Evolutionary conservation across 1,139 yeast genomes (phyloP).

Genomic region (Wickerhamomyces sp.): DNA sequence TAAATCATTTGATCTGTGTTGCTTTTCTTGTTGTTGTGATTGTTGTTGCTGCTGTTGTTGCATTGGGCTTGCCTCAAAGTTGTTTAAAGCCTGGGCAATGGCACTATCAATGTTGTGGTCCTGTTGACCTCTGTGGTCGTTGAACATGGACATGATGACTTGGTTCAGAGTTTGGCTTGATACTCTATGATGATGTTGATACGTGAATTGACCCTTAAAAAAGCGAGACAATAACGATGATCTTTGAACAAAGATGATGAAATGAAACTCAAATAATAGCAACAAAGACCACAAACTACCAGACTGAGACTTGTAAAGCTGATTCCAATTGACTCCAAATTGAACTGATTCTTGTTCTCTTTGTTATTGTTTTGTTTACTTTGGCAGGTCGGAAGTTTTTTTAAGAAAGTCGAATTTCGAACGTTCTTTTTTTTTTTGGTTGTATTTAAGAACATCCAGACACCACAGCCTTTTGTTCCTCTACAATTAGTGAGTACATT

Average conservation of each 20-base stretch:
- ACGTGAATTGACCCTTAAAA: too few relatives aligned
- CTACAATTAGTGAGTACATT: background rate
- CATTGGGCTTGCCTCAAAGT: slow-evolving; percentile 5
- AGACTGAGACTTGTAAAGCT: too few relatives aligned
- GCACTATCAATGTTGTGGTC: slow-evolving; percentile 10
- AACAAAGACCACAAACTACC: too few relatives aligned
- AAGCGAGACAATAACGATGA: too few relatives aligned
- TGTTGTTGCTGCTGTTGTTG: slow-evolving; percentile 7
- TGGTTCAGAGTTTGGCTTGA: background rate
- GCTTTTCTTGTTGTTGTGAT: slow-evolving; percentile 8
- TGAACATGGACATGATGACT: background rate
- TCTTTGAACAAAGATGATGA: too few relatives aligned
- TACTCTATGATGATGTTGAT: too few relatives aligned
- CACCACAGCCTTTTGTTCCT: background rate
- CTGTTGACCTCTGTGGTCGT: slow-evolving; percentile 6
- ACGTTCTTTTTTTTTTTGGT: background rate
- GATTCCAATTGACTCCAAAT: too few relatives aligned
- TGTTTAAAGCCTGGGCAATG: slow-evolving; percentile 13
- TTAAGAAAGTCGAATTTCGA: slow-evolving; percentile 2
- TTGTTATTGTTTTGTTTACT: slow-evolving; percentile 1
- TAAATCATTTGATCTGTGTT: slow-evolving; percentile 2
- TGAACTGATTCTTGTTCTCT: background rate
- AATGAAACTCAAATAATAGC: too few relatives aligned
- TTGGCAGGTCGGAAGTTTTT: slow-evolving; percentile 4
- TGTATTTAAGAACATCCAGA: too few relatives aligned